Evolutionary conservation across 805 yeast species (phyloP).

Genomic region (Candida rishiriensis): DNA sequence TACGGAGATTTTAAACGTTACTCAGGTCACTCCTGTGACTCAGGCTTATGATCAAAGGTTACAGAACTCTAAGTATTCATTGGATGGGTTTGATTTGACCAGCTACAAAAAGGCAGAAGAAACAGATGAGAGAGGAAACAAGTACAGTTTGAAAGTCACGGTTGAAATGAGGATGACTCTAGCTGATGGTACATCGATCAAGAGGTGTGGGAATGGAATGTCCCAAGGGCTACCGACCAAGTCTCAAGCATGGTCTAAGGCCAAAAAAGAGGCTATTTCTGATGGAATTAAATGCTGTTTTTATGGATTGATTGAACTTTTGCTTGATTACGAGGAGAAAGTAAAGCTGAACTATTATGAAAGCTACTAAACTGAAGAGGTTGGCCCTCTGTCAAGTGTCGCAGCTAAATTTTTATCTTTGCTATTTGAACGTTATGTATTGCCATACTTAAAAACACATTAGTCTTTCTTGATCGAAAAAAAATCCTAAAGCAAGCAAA

Average conservation of each 20-base stretch:
- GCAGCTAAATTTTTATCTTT: neutral
- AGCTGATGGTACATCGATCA: conserved; percentile 39
- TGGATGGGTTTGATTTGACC: conserved; percentile 6
- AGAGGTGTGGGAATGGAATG: conserved; percentile 37
- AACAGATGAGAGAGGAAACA: conserved; percentile 17
- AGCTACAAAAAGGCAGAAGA: conserved; percentile 7
- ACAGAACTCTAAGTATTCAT: neutral
- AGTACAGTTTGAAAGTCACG: conserved; percentile 14
- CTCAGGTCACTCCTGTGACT: neutral
- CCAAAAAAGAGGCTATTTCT: conserved; percentile 45
- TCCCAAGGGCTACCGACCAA: conserved; percentile 32
- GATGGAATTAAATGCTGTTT: conserved; percentile 43
- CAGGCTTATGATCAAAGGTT: neutral
- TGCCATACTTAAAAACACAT: no score
- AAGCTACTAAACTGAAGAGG: conserved; percentile 5
- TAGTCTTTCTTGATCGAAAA: no score
- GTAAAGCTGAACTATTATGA: conserved; percentile 20
- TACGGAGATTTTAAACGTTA: conserved; percentile 11
- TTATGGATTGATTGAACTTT: conserved; percentile 29
- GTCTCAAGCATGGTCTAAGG: conserved; percentile 32
- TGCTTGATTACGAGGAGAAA: conserved; percentile 27
- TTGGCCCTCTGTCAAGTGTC: neutral
- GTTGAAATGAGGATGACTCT: conserved; percentile 34
- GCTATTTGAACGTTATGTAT: no score
- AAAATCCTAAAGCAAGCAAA: no score